phyloP scores from a whole-genome alignment of 148 eudicot species.

The Amaranthus palmeri region DNA sequence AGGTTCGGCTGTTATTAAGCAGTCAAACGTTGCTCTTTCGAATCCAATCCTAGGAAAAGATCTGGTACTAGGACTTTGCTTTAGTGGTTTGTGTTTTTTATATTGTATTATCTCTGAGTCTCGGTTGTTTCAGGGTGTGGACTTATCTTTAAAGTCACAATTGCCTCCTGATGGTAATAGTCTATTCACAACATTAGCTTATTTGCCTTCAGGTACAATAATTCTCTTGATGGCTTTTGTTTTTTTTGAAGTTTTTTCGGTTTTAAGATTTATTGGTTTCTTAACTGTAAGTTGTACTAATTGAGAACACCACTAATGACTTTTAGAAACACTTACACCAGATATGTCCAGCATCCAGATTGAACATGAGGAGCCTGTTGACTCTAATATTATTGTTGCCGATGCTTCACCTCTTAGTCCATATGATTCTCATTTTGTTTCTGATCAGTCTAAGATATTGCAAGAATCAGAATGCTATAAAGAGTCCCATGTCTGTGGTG shows the following conservation, averaged over 20 bases:
- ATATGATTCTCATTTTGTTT: constrained; percentile 18
- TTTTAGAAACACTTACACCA: constrained; percentile 22
- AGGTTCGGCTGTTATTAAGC: constrained; percentile 12
- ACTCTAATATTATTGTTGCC: constrained; percentile 22
- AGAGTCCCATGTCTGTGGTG: background rate
- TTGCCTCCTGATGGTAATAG: constrained; percentile 29
- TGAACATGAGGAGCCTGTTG: constrained; percentile 20
- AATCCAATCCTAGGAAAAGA: constrained; percentile 4
- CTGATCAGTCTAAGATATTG: constrained; percentile 2
- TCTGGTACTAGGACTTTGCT: constrained; percentile 28
- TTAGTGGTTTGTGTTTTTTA: background rate
- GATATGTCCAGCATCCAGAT: constrained; percentile 21
- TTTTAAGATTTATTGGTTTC: background rate
- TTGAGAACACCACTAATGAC: constrained; percentile 10
- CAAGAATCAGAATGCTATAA: background rate
- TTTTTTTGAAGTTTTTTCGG: background rate
- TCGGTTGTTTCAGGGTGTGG: constrained; percentile 31
- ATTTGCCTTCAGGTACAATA: constrained; percentile 2
- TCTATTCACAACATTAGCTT: constrained; percentile 16
- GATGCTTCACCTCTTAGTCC: constrained; percentile 21
- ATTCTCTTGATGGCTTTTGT: background rate
- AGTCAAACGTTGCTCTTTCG: constrained; percentile 16
- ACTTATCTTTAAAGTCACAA: constrained; percentile 31
- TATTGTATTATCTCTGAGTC: background rate
- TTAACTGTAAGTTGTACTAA: constrained; percentile 10